Percentiles rank a stretch among this genome's conserved stretches.
phyloP scores from a whole-genome alignment of 2,329 filamentous ascomycete genomes.

The Ascochyta pisi region DNA sequence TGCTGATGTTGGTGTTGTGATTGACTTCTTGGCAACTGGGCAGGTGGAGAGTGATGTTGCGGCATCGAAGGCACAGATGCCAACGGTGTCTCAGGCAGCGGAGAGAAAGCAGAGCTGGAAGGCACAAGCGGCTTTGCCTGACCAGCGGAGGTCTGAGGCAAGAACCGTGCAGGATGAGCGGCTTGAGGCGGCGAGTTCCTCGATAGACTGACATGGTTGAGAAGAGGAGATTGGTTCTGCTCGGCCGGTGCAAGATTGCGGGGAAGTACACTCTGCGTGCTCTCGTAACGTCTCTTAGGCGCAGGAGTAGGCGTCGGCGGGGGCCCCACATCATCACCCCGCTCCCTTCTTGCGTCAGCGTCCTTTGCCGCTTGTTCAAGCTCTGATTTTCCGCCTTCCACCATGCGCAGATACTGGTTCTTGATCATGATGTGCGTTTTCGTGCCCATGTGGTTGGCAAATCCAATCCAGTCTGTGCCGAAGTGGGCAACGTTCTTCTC shows the following conservation, averaged over 20 bases:
- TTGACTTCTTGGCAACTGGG: slow-evolving; percentile 30
- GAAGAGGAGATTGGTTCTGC: slow-evolving; percentile 46
- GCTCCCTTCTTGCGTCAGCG: slow-evolving; percentile 51
- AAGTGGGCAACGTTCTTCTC: slow-evolving; percentile 74
- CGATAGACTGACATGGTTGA: slow-evolving; percentile 35
- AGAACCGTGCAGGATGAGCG: slow-evolving; percentile 35
- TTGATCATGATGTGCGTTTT: slow-evolving; percentile 84
- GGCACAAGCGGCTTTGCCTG: slow-evolving; percentile 37
- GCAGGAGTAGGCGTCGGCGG: slow-evolving; percentile 58
- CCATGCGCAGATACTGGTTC: slow-evolving; percentile 58
- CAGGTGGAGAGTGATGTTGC: slow-evolving; percentile 42
- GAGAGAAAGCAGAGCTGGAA: slow-evolving; percentile 26
- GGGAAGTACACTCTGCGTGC: slow-evolving; percentile 46
- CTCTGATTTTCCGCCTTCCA: slow-evolving; percentile 53
- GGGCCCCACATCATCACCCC: slow-evolving; percentile 56
- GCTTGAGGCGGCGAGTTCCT: slow-evolving; percentile 49
- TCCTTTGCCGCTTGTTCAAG: slow-evolving; percentile 51
- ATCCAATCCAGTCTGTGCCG: slow-evolving; percentile 78
- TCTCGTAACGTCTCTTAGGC: slow-evolving; percentile 56
- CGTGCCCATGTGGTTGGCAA: slow-evolving; percentile 79
- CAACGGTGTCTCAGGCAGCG: slow-evolving; percentile 37
- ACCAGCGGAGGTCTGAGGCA: slow-evolving; percentile 43
- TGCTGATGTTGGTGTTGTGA: slow-evolving; percentile 40
- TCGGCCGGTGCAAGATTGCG: slow-evolving; percentile 56
- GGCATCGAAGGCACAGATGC: slow-evolving; percentile 36